A percentile compares a stretch with the other conserved stretches of the same genome.
Conservation (phyloP, 2,329 filamentous ascomycete genomes). For the Eutypella sp. region DNA sequence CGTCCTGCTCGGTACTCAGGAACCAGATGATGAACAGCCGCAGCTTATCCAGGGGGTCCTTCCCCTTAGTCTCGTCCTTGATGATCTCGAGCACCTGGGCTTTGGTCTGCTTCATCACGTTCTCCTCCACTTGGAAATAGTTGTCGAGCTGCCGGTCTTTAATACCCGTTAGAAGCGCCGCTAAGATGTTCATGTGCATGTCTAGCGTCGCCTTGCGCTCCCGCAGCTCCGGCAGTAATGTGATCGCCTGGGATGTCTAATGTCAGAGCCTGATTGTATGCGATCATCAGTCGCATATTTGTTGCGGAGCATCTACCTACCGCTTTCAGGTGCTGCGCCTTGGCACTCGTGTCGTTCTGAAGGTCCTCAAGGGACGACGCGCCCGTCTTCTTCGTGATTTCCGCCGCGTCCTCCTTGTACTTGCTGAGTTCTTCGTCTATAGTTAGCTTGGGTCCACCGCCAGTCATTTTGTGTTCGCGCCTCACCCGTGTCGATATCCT, state of each 20-base stretch:
- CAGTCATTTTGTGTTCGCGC: neutral
- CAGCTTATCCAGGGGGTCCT: conserved; percentile 80
- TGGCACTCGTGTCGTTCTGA: conserved; percentile 81
- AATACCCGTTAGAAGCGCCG: conserved; percentile 70
- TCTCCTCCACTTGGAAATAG: conserved; percentile 93
- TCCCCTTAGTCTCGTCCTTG: conserved; percentile 76
- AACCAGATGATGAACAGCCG: conserved; percentile 97
- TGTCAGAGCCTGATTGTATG: no score
- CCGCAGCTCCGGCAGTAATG: conserved; percentile 81
- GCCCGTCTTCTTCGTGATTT: conserved; percentile 92
- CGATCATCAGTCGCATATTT: no score
- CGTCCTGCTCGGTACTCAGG: conserved; percentile 85
- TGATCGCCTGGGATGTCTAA: conserved; percentile 81
- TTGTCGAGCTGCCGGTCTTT: conserved; percentile 94
- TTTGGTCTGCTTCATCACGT: conserved; percentile 85
- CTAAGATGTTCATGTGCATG: conserved; percentile 99
- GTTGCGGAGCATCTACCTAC: neutral
- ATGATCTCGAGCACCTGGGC: conserved; percentile 83
- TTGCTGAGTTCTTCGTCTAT: conserved; percentile 64
- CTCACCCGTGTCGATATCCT: conserved; percentile 73
- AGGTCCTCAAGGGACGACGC: conserved; percentile 89
- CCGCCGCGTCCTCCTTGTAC: conserved; percentile 92
- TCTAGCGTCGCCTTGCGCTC: conserved; percentile 91
- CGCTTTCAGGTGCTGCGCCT: conserved; percentile 90
- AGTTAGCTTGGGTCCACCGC: neutral